Evolutionary conservation across 495 filamentous ascomycete genomes (phyloP).

Genomic region (Aspergillus nanangensis): DNA sequence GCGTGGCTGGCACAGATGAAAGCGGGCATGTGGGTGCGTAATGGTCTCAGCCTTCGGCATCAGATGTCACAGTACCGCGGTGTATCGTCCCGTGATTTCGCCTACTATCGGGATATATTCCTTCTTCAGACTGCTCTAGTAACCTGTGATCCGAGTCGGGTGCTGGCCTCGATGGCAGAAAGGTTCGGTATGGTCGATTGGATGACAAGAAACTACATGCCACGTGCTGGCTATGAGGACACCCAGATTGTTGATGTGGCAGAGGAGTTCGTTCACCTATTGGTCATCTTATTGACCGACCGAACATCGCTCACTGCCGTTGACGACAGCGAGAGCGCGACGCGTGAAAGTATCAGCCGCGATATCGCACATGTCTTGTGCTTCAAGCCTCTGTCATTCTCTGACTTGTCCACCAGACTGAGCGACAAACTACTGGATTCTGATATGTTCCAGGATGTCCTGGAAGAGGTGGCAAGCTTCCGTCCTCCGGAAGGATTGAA

Average conservation of each 20-base stretch:
- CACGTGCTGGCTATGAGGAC: conserved; percentile 70
- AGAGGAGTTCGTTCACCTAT: conserved; percentile 91
- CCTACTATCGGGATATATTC: conserved; percentile 93
- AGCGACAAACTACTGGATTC: conserved; percentile 50
- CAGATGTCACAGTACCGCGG: conserved; percentile 90
- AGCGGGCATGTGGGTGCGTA: conserved; percentile 96
- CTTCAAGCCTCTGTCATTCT: conserved; percentile 93
- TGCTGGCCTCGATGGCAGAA: conserved; percentile 87
- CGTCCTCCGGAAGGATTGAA: conserved; percentile 85
- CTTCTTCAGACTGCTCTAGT: conserved; percentile 88
- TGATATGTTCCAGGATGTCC: conserved; percentile 80
- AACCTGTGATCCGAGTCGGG: conserved; percentile 74
- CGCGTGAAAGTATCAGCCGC: conserved; percentile 68
- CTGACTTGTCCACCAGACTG: conserved; percentile 75
- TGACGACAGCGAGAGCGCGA: conserved; percentile 60
- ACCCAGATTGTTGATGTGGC: conserved; percentile 83
- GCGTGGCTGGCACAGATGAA: conserved; percentile 98
- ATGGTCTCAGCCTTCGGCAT: conserved; percentile 90
- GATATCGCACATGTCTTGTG: conserved; percentile 93
- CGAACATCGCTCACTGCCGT: conserved; percentile 71
- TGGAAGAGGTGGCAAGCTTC: conserved; percentile 88
- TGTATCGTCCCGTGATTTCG: conserved; percentile 81
- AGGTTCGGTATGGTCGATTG: conserved; percentile 87
- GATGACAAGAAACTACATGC: conserved; percentile 75
- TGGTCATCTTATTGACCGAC: conserved; percentile 88